Evolutionary conservation across 78 protist species (phyloP), one percentile per base, ranked within the genome.

Genomic region (Dictyostelium discoideum): DNA sequence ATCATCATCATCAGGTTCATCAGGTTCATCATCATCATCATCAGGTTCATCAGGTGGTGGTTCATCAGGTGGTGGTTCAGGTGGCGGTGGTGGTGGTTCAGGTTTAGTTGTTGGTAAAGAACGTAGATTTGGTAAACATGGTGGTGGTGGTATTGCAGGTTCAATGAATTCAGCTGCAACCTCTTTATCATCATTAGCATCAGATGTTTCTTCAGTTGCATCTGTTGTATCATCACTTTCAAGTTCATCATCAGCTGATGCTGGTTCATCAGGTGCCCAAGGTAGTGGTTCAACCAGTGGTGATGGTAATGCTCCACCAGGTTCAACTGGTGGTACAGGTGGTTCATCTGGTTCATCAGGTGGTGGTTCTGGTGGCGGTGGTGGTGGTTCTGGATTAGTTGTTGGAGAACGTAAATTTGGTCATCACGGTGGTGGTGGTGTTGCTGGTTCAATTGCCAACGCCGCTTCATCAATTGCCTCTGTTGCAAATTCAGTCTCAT

Each of bases 71-170:
- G 40, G 78, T 29, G 78, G 44, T 3, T 26, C 37, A 10, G 78
- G 78, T 29, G 46, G 78, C 10, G 46, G 37, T 67, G 76, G 76
- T 8, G 84, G 80, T 37, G 37, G 63, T 18, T 74, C 81, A 74
- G 46, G 46, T 39, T 16, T 10, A 0, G 37, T 29, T 1, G 39
- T 18, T 32, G 37, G 37, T 16, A 6, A 67, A 67, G n/a, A 8
- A 29, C 79, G 79, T 73, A 73, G 37, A 73, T 73, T 73, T 32
- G 79, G 79, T 73, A 24, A 73, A 32, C 79, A 73, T 26, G 78
- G 78, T 29, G 78, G 78, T 73, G 79, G 79, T 73, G 79, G 79
- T 73, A 73, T 73, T 73, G 42, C 79, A 32, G 79, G 79, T 73
- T 13, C 40, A 29, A 32, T 73, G 20, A 13, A 8, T 0, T 11